These are phyloP conservation scores for Nakazawaea wickerhamii DNA, from an alignment of 805 yeast genomes.

Conservation along the genomic window DNA sequence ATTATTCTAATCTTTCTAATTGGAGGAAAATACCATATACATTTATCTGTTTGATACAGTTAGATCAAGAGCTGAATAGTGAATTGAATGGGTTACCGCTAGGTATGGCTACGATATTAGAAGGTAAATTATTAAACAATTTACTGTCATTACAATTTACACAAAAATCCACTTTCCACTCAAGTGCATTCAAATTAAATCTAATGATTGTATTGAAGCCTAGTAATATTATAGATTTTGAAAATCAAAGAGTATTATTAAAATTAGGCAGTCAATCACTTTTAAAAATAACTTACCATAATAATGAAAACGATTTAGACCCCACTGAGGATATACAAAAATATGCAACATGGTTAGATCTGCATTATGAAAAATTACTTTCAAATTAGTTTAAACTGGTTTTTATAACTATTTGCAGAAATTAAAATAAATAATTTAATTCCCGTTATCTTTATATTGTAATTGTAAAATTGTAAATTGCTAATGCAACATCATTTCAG, in stretches of 20 bases:
- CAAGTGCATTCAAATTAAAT: neutral
- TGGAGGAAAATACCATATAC: constrained; percentile 11
- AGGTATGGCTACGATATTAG: constrained; percentile 9
- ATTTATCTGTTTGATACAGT: constrained; percentile 8
- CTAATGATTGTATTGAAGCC: constrained; percentile 8
- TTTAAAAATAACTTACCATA: constrained; percentile 2
- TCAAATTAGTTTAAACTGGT: neutral
- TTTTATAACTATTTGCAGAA: neutral
- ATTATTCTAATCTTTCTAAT: neutral
- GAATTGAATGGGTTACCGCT: neutral
- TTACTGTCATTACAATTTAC: constrained; percentile 4
- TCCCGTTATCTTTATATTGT: no score
- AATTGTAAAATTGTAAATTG: no score
- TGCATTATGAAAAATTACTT: constrained; percentile 8
- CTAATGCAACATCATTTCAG: no score
- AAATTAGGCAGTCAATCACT: neutral
- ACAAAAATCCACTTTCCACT: neutral
- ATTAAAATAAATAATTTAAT: neutral
- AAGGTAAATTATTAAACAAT: constrained; percentile 8
- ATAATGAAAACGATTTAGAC: neutral
- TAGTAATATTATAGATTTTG: constrained; percentile 3
- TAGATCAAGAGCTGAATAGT: neutral
- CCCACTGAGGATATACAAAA: constrained; percentile 1
- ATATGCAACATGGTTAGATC: constrained; percentile 7
- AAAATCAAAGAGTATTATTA: constrained; percentile 2